A percentile compares a stretch with the other conserved stretches of the same genome.
These are phyloP conservation scores for Cymbopogon citratus DNA, from an alignment of 176 grass and related monocot genomes.

Conservation along the genomic window DNA sequence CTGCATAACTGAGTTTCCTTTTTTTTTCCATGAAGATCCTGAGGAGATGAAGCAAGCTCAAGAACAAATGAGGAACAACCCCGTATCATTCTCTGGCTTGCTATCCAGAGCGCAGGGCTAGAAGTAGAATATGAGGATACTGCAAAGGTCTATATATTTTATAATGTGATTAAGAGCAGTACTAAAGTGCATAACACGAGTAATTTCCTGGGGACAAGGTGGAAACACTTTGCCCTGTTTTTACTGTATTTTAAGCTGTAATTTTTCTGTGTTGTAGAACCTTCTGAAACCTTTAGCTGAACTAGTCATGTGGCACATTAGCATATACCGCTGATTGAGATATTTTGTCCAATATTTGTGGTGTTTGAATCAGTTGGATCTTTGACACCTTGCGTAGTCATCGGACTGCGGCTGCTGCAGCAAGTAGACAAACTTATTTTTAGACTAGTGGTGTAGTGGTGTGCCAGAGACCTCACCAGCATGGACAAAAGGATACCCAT, in stretches of 20 bases:
- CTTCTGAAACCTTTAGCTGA: conserved; percentile 19
- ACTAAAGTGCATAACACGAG: not conserved
- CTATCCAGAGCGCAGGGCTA: conserved; percentile 47
- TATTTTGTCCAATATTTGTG: not conserved
- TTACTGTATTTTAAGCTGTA: conserved; percentile 36
- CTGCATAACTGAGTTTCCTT: not conserved
- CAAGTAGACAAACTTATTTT: not conserved
- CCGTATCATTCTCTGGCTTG: conserved; percentile 70
- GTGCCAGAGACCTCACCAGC: not conserved
- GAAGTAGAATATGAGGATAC: not conserved
- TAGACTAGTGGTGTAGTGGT: not conserved
- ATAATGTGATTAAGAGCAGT: conserved; percentile 13
- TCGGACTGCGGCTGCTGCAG: not conserved
- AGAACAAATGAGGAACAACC: conserved; percentile 87
- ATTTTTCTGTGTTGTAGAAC: conserved; percentile 23
- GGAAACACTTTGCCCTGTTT: conserved; percentile 8
- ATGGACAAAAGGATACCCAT: not conserved
- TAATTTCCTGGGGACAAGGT: not conserved
- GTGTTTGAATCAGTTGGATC: not conserved
- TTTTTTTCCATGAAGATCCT: conserved; percentile 62
- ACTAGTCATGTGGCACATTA: conserved; percentile 6
- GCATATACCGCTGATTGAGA: not conserved
- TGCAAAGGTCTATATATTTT: conserved; percentile 1
- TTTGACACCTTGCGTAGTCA: not conserved
- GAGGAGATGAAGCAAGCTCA: conserved; percentile 97